Conservation (phyloP, 768 basidiomycete species). For the Sistotremastrum suecicum region DNA sequence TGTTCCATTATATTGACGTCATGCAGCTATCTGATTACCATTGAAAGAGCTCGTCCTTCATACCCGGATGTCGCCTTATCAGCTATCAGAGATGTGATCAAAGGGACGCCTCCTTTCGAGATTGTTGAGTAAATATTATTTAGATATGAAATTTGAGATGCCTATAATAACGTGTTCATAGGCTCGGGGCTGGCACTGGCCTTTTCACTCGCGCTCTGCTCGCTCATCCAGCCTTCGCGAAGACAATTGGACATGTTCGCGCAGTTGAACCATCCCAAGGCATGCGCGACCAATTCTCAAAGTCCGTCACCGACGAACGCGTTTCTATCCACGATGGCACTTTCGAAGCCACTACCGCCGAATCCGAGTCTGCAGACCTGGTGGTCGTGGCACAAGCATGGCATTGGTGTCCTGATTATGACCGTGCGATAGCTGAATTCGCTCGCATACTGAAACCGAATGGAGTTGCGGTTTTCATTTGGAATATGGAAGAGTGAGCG, state of each 20-base stretch:
- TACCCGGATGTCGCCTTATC: slow-evolving; percentile 55
- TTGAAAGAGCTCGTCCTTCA: slow-evolving; percentile 59
- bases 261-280: slow-evolving; percentile 80
- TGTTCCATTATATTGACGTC: background rate
- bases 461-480: slow-evolving; percentile 63
- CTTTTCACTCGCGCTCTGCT: slow-evolving; percentile 79
- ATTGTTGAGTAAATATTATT: slow-evolving; percentile 48
- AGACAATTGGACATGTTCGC: slow-evolving; percentile 35
- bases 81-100: slow-evolving; percentile 39
- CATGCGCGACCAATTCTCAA: slow-evolving; percentile 63
- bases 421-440: slow-evolving; percentile 60
- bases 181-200: slow-evolving; percentile 76
- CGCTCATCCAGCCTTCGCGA: slow-evolving; percentile 41
- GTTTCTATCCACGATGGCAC: slow-evolving; percentile 47
- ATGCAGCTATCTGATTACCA: background rate
- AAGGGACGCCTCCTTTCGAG: slow-evolving; percentile 29
- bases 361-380: slow-evolving; percentile 63
- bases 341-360: slow-evolving; percentile 49
- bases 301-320: slow-evolving; percentile 38
- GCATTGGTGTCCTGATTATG: slow-evolving; percentile 84
- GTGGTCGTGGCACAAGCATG: slow-evolving; percentile 80
- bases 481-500: slow-evolving; percentile 84
- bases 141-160: slow-evolving; percentile 3
- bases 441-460: slow-evolving; percentile 63
- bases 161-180: slow-evolving; percentile 15